A percentile compares a stretch with the other conserved stretches of the same genome.
These are phyloP conservation scores for Pochonia chlamydosporia DNA, from an alignment of 2,329 filamentous ascomycete species.

Conservation along the genomic window DNA sequence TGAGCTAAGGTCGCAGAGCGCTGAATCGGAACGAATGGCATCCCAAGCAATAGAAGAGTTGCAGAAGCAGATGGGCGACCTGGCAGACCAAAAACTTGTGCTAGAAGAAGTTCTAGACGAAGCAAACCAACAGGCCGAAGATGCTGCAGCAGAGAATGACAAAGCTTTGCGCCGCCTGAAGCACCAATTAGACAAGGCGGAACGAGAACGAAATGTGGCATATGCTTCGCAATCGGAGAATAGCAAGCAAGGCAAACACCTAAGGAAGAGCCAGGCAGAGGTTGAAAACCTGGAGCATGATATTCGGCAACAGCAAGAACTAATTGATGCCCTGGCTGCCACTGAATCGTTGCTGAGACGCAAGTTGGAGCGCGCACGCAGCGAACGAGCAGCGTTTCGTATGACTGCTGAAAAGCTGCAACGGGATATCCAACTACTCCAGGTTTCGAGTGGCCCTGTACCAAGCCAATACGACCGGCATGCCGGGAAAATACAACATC, in stretches of 20 bases:
- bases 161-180: conserved; percentile 37
- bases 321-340: conserved; percentile 50
- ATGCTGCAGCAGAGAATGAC: conserved; percentile 37
- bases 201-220: conserved; percentile 37
- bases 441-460: conserved; percentile 27
- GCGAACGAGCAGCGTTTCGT: conserved; percentile 55
- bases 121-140: conserved; percentile 45
- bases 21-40: conserved; percentile 45
- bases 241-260: conserved; percentile 50
- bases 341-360: conserved; percentile 56
- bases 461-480: conserved; percentile 11
- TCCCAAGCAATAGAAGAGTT: conserved; percentile 39
- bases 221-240: conserved; percentile 31
- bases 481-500: conserved; percentile 22
- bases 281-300: conserved; percentile 67
- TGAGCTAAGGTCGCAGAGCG: conserved; percentile 43
- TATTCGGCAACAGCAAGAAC: conserved; percentile 61
- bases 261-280: conserved; percentile 59
- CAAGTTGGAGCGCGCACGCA: conserved; percentile 65
- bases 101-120: conserved; percentile 54
- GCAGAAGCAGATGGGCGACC: conserved; percentile 47
- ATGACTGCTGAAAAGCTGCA: conserved; percentile 49
- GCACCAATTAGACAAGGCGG: conserved; percentile 45
- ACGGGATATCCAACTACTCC: conserved; percentile 42
- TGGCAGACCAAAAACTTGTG: conserved; percentile 53